Evolutionary conservation across 495 filamentous ascomycete species (phyloP).

Genomic region (Hypoxylon fuscum): DNA sequence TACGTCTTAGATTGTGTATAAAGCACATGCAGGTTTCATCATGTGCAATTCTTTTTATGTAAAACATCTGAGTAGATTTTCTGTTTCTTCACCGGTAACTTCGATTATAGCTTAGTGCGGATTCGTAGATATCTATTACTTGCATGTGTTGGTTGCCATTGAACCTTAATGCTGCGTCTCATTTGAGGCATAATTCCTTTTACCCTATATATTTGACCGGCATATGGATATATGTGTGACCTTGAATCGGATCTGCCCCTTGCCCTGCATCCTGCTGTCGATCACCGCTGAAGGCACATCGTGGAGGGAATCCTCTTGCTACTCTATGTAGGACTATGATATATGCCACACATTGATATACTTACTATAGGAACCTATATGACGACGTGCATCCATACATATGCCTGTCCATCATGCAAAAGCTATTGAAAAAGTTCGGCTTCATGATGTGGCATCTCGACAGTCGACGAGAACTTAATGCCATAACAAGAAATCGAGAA

Average conservation of each 20-base stretch:
- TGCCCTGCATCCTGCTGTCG: constrained; percentile 29
- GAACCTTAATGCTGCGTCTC: constrained; percentile 14
- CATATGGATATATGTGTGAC: constrained; percentile 10
- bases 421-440: constrained; percentile 2
- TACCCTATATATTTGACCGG: constrained; percentile 11
- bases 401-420: constrained; percentile 6
- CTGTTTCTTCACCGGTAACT: neutral
- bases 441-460: constrained; percentile 17
- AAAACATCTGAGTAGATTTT: neutral
- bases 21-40: neutral
- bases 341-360: constrained; percentile 11
- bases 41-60: neutral
- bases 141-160: constrained; percentile 28
- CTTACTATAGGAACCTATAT: constrained; percentile 6
- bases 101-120: constrained; percentile 4
- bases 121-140: constrained; percentile 15
- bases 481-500: constrained; percentile 7
- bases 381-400: constrained; percentile 9
- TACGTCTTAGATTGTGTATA: no score
- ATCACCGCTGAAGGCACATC: constrained; percentile 30
- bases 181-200: constrained; percentile 22
- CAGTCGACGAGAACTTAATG: no score
- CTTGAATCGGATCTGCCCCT: constrained; percentile 39
- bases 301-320: constrained; percentile 9
- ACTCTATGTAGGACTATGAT: constrained; percentile 7